Conservation (phyloP, 352 stramenopile genomes). For the Phytopythium mirpurense region DNA sequence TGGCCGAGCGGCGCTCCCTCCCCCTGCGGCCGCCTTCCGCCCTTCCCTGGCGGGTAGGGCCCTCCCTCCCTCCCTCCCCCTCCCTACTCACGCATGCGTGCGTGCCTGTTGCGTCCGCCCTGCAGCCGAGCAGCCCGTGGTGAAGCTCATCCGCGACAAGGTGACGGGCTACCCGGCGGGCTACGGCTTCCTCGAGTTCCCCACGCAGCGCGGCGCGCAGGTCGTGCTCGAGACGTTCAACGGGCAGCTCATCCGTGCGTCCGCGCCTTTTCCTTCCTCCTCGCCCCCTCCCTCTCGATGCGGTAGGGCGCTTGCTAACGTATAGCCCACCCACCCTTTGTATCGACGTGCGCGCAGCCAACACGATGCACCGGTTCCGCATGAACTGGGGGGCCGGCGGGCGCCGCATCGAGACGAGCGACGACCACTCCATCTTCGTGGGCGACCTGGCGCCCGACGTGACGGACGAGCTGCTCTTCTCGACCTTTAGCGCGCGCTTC, state of each 20-base stretch:
- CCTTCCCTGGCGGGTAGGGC: too few species aligned
- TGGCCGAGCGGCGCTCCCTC: too few species aligned
- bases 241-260: conserved; percentile 81
- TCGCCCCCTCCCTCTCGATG: neutral
- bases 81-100: neutral
- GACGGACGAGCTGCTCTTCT: conserved; percentile 84
- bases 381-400: conserved; percentile 91
- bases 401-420: conserved; percentile 72
- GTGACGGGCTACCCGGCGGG: conserved; percentile 82
- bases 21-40: too few species aligned
- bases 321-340: too few species aligned
- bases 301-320: too few species aligned
- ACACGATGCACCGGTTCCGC: conserved; percentile 86
- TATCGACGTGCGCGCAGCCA: conserved; percentile 63
- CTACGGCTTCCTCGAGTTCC: conserved; percentile 92
- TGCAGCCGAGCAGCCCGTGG: conserved; percentile 70
- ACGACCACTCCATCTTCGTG: conserved; percentile 91
- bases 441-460: conserved; percentile 88
- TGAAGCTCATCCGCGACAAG: conserved; percentile 91
- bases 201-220: conserved; percentile 72
- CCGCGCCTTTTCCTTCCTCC: neutral
- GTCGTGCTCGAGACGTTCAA: conserved; percentile 85
- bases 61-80: neutral
- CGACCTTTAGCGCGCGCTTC: conserved; percentile 78
- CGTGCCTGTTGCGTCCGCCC: conserved; percentile 2